Evolutionary conservation across 805 yeast genomes (phyloP).

Genomic region (Barnettozyma wickerhamii): DNA sequence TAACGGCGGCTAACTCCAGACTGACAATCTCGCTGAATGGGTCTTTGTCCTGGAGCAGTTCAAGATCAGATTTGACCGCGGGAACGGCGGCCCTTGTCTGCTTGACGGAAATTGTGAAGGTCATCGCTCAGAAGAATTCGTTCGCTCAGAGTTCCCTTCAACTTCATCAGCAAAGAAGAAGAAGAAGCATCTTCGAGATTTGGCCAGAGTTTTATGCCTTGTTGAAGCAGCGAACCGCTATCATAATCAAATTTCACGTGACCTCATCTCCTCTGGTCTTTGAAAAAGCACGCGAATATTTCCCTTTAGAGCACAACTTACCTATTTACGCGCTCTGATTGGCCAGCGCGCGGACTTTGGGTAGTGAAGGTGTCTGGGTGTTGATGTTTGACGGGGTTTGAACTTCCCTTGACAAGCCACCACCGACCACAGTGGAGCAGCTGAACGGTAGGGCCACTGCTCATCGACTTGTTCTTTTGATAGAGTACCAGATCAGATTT

Average conservation of each 20-base stretch:
- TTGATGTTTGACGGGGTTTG: no score
- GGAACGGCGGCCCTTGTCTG: constrained; percentile 6
- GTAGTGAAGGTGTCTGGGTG: background rate
- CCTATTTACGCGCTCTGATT: background rate
- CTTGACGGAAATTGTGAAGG: constrained; percentile 6
- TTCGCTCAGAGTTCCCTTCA: no score
- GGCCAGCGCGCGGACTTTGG: background rate
- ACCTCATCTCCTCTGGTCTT: constrained; percentile 7
- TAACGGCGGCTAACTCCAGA: constrained; percentile 3
- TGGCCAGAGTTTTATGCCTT: no score
- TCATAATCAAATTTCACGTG: constrained; percentile 8
- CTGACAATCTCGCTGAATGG: constrained; percentile 8
- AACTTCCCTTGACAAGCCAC: no score
- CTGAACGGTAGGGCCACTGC: no score
- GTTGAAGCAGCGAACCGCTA: no score
- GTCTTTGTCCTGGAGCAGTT: constrained; percentile 9
- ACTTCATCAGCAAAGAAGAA: no score
- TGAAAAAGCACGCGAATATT: constrained; percentile 1
- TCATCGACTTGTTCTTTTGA: no score
- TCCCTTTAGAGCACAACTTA: background rate
- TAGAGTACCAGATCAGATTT: no score
- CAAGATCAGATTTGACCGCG: constrained; percentile 6
- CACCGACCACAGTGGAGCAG: no score
- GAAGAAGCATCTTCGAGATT: no score
- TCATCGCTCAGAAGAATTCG: no score